Conservation (phyloP, 2,329 filamentous ascomycete species). For the Hymenoscyphus fructigenus region DNA sequence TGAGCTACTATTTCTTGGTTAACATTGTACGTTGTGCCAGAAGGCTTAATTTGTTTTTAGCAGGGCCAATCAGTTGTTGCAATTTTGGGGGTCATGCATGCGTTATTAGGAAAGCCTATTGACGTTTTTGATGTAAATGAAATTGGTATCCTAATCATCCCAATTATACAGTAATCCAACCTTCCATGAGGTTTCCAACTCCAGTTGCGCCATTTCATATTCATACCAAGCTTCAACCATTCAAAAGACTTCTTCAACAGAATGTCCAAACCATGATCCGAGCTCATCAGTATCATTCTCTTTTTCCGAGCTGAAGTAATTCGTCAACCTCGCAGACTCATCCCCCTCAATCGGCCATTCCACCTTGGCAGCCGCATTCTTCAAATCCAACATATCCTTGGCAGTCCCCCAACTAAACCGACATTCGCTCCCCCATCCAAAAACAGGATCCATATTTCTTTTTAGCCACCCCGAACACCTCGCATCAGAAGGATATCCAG, state of each 20-base stretch:
- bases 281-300: slow-evolving; percentile 55
- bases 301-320: slow-evolving; percentile 60
- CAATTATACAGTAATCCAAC: neutral
- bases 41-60: neutral
- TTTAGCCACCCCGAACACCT: slow-evolving; percentile 80
- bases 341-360: slow-evolving; percentile 80
- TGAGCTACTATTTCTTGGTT: too few relatives aligned
- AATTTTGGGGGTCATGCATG: too few relatives aligned
- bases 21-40: neutral
- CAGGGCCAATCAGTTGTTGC: too few relatives aligned
- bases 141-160: neutral
- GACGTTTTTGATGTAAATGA: neutral
- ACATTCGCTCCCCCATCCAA: slow-evolving; percentile 93
- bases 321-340: slow-evolving; percentile 67
- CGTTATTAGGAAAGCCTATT: neutral
- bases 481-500: slow-evolving; percentile 87
- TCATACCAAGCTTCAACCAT: neutral
- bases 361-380: slow-evolving; percentile 65
- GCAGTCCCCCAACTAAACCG: slow-evolving; percentile 95
- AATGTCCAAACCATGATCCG: slow-evolving; percentile 73
- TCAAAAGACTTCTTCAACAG: slow-evolving; percentile 35
- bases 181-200: neutral
- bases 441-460: slow-evolving; percentile 84
- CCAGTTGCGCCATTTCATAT: neutral
- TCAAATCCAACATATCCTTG: slow-evolving; percentile 78